A percentile compares a stretch with the other conserved stretches of the same genome.
These are phyloP conservation scores for Syncephalastrum racemosum DNA, from an alignment of 371 early-diverging fungal genomes.

Conservation along the genomic window DNA sequence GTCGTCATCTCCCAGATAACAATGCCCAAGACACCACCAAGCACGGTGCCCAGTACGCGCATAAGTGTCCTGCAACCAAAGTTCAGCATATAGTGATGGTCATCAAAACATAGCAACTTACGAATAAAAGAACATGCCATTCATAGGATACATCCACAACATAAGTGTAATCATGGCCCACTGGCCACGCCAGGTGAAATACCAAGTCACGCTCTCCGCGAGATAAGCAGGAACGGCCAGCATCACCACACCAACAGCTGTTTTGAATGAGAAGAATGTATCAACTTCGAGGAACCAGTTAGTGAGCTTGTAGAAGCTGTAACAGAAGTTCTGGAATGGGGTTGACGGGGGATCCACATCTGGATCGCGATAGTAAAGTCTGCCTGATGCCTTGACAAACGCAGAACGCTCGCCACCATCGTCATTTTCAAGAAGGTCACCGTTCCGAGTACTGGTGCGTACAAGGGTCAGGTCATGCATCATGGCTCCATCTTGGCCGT, in stretches of 20 bases:
- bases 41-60: constrained; percentile 26
- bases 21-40: constrained; percentile 31
- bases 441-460: neutral
- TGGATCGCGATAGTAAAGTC: constrained; percentile 20
- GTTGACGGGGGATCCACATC: constrained; percentile 31
- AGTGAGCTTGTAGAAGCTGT: constrained; percentile 2
- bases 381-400: neutral
- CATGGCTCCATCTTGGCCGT: neutral
- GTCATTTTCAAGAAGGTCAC: neutral
- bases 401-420: neutral
- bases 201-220: constrained; percentile 22
- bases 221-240: constrained; percentile 34
- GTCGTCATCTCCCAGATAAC: constrained; percentile 38
- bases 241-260: constrained; percentile 30
- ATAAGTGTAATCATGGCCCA: constrained; percentile 40
- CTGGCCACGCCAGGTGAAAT: constrained; percentile 34
- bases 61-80: constrained; percentile 18
- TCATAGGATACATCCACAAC: constrained; percentile 37
- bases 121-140: constrained; percentile 34
- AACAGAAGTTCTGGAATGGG: constrained; percentile 17
- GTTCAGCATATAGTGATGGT: neutral
- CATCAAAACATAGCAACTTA: constrained; percentile 5
- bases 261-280: constrained; percentile 32
- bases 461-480: constrained; percentile 3
- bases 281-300: constrained; percentile 22